These are phyloP conservation scores for Penicillium sp. DNA, from an alignment of 2,329 filamentous ascomycete genomes.

Conservation along the genomic window DNA sequence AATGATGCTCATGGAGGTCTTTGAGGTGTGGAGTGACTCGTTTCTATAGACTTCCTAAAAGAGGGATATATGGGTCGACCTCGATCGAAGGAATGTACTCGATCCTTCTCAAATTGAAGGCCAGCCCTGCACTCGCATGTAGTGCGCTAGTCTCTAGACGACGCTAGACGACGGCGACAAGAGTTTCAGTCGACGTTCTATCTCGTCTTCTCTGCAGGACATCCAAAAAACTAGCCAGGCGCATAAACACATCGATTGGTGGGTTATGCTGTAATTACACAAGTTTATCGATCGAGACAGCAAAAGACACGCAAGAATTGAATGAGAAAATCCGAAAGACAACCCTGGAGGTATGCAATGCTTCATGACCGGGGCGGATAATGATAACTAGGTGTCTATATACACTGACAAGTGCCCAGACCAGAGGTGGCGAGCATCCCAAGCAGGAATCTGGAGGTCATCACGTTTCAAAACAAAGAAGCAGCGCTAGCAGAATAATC, in stretches of 20 bases:
- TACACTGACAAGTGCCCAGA: slow-evolving; percentile 2
- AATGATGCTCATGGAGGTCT: no score
- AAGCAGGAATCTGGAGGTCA: slow-evolving; percentile 10
- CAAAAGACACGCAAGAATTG: neutral
- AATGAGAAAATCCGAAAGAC: neutral
- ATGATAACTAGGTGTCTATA: neutral
- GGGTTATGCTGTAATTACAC: neutral
- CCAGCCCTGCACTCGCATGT: no score
- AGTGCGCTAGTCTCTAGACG: no score
- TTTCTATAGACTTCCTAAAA: no score
- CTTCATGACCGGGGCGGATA: neutral
- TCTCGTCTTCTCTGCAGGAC: no score
- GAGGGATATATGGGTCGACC: no score
- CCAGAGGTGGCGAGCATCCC: neutral
- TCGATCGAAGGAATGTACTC: no score
- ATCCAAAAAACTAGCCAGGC: neutral
- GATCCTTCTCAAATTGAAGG: no score
- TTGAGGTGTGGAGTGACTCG: no score
- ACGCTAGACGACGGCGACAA: no score
- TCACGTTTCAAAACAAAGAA: slow-evolving; percentile 11
- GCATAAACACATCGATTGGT: neutral
- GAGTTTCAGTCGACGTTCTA: no score
- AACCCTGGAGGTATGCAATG: neutral
- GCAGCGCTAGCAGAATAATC: neutral
- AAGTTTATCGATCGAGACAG: neutral